phyloP scores from a whole-genome alignment of 805 yeast genomes.

The Myxozyma kluyveri region DNA sequence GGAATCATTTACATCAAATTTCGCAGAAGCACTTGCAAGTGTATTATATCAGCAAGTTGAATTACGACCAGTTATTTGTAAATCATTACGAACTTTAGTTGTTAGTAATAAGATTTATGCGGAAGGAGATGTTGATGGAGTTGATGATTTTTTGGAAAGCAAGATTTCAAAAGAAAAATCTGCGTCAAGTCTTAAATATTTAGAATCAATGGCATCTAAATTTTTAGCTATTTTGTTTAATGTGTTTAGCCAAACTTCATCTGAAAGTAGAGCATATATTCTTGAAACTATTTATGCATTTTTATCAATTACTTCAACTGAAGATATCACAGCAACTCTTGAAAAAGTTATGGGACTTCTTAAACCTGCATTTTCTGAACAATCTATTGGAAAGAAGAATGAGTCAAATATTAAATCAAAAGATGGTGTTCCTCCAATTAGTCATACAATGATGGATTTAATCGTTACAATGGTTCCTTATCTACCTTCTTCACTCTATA shows the following conservation, averaged over 20 bases:
- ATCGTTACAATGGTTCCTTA: constrained; percentile 83
- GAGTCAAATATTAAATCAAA: constrained; percentile 35
- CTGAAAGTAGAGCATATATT: constrained; percentile 79
- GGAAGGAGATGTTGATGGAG: constrained; percentile 58
- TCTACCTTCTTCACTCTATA: constrained; percentile 67
- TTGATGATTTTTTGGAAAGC: constrained; percentile 53
- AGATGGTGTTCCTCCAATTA: constrained; percentile 49
- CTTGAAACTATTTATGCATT: constrained; percentile 83
- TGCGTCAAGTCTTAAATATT: constrained; percentile 54
- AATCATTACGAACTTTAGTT: constrained; percentile 71
- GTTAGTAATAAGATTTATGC: constrained; percentile 66
- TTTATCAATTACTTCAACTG: constrained; percentile 56
- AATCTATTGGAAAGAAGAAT: constrained; percentile 37
- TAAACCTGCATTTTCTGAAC: constrained; percentile 56
- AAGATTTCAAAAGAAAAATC: constrained; percentile 60
- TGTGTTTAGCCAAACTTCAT: constrained; percentile 83
- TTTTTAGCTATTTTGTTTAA: constrained; percentile 84
- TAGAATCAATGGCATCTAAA: constrained; percentile 63
- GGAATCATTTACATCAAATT: constrained; percentile 63
- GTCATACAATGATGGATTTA: constrained; percentile 88
- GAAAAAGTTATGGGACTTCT: constrained; percentile 79
- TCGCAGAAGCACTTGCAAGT: constrained; percentile 75
- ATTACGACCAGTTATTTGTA: constrained; percentile 78
- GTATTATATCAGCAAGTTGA: constrained; percentile 70
- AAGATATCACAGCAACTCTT: constrained; percentile 70